These are phyloP conservation scores for Inga laurina DNA, from an alignment of 306 rosid species.

Conservation along the genomic window DNA sequence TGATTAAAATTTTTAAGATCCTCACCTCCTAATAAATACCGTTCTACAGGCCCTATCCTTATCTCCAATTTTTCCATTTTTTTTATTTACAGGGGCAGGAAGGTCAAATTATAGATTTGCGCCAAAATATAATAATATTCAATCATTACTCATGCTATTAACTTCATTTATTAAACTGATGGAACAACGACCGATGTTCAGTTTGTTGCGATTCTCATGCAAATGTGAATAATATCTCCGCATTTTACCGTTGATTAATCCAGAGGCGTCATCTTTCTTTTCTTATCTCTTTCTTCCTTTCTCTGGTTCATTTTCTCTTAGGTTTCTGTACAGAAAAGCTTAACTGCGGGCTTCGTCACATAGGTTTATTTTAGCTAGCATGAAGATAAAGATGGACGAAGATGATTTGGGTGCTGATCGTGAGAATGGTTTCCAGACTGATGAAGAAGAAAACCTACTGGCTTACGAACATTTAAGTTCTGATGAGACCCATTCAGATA, in stretches of 20 bases:
- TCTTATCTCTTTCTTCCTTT: background rate
- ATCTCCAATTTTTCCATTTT: too few species aligned
- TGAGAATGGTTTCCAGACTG: conserved; percentile 54
- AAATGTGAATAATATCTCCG: background rate
- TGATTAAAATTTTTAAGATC: too few species aligned
- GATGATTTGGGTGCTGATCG: conserved; percentile 53
- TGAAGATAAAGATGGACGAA: conserved; percentile 49
- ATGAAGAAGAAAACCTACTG: conserved; percentile 69
- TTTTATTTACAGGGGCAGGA: too few species aligned
- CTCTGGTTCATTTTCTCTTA: background rate
- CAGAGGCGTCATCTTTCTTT: background rate
- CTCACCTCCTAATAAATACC: too few species aligned
- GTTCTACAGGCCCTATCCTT: too few species aligned
- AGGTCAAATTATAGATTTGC: too few species aligned
- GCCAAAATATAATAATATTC: too few species aligned
- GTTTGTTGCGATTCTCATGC: background rate
- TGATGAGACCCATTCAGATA: conserved; percentile 52
- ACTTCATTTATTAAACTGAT: background rate
- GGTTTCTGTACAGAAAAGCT: conserved; percentile 6
- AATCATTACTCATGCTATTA: too few species aligned
- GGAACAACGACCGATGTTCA: background rate
- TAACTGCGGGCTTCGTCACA: too few species aligned
- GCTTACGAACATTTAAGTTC: conserved; percentile 35
- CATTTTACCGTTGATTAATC: background rate
- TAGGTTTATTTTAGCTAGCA: background rate